Evolutionary conservation across 2,329 filamentous ascomycete genomes (phyloP), one percentile per base, ranked within the genome.

Genomic region (Purpureocillium lavendulum): DNA sequence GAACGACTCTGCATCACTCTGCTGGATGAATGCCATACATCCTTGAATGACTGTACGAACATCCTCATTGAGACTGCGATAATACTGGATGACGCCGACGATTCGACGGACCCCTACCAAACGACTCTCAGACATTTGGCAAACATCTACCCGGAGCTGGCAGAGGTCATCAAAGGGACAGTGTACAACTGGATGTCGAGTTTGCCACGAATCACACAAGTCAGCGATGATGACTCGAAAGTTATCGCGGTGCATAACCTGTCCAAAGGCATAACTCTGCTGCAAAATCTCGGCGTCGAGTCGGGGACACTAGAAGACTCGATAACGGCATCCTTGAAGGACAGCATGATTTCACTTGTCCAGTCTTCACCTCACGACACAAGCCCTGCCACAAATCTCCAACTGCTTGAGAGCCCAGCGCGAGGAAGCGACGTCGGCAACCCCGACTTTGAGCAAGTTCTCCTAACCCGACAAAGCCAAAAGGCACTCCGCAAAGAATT

Each of bases 11-110:
- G 88, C 53, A 64, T 90, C 14, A 71, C 73, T 35, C 62, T 96
- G 9, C 66, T 95, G 41, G 83, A 90, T 52, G 78, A 90, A 49
- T 97, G 90, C 50, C 77, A 83, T 42, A 67, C 65, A 14, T 86
- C 87, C 1, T 67, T 98, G 11, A 65, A 70, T 10, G 80, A 85
- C 21, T 87, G 83, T 37, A 64, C 77, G 4, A 58, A 74, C 0
- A 77, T 95, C 48, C 73, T 92, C 32, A 75, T 92, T 1, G 92
- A 97, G 57, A 90, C 85, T 3, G 69, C 90, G 17, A 77, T 96
- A 51, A 74, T 83, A 13, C 65, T 95, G 8, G 70, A 75, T 13
- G 65, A 72, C 14, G 61, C 70, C 1, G 64, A 76, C 15, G 67
- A 67, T 1, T 45, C 70, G 21, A 49, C 48, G 3, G 58, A 60